A percentile compares a stretch with the other conserved stretches of the same genome.
These are phyloP conservation scores for Ulmus americana DNA, from an alignment of 331 rosid species.

Conservation along the genomic window DNA sequence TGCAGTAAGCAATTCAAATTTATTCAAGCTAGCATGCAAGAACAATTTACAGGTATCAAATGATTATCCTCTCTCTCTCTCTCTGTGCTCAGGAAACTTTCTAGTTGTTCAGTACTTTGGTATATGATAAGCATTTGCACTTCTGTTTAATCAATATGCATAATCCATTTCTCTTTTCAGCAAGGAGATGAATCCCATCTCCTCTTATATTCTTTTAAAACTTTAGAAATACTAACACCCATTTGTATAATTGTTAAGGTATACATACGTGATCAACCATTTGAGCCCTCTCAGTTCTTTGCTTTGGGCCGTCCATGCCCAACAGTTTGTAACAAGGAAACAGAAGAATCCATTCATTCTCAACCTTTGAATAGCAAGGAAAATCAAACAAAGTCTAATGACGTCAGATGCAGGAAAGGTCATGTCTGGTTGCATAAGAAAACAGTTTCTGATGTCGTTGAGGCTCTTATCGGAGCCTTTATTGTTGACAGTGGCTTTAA, in stretches of 20 bases:
- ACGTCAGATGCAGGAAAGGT: slow-evolving; percentile 60
- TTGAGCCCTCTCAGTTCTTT: slow-evolving; percentile 70
- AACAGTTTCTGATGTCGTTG: slow-evolving; percentile 83
- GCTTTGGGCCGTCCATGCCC: slow-evolving; percentile 76
- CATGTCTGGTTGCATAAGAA: slow-evolving; percentile 83
- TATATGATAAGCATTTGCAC: not conserved
- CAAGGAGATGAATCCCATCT: not conserved
- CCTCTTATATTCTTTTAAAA: not conserved
- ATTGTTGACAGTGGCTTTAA: slow-evolving; percentile 90
- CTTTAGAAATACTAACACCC: not conserved
- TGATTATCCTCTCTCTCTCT: slow-evolving; percentile 7
- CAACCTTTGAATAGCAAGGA: slow-evolving; percentile 25
- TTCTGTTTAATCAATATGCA: not conserved
- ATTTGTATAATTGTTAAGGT: slow-evolving; percentile 41
- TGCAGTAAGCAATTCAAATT: slow-evolving; percentile 67
- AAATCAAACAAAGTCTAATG: slow-evolving; percentile 25
- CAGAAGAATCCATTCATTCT: slow-evolving; percentile 42
- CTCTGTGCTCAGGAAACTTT: not conserved
- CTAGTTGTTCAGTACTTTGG: not conserved
- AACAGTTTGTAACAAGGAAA: slow-evolving; percentile 51
- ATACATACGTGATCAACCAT: slow-evolving; percentile 67
- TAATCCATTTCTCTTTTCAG: not conserved
- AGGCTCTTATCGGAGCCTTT: slow-evolving; percentile 92
- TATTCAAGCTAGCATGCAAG: slow-evolving; percentile 63
- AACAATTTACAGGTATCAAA: slow-evolving; percentile 70